Evolutionary conservation across 176 grass and related monocot species (phyloP).

Genomic region (Triticum monococcum): DNA sequence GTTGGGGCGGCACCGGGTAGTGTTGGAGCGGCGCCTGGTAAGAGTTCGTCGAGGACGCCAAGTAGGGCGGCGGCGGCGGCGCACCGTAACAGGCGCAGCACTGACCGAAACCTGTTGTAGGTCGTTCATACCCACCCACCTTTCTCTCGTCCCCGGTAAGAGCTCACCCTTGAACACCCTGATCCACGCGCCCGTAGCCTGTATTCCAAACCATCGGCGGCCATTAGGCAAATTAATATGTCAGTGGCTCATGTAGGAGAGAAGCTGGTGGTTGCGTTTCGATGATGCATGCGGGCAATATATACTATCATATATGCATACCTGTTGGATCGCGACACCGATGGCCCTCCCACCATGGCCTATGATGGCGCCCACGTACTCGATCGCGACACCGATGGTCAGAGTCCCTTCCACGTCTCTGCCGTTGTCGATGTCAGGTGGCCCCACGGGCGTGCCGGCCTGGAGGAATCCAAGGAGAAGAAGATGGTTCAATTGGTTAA

Average conservation of each 20-base stretch:
- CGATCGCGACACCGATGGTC: constrained; percentile 75
- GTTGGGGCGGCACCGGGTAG: no score
- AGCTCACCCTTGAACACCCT: constrained; percentile 91
- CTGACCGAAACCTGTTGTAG: no score
- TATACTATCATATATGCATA: neutral
- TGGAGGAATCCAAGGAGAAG: constrained; percentile 7
- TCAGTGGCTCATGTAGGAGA: no score
- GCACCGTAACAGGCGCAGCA: no score
- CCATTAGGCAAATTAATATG: neutral
- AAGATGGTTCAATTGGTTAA: neutral
- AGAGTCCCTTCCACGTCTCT: constrained; percentile 47
- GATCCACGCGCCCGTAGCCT: constrained; percentile 91
- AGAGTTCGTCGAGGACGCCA: no score
- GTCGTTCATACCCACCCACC: neutral
- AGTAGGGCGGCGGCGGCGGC: no score
- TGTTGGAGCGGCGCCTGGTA: no score
- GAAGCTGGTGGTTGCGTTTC: no score
- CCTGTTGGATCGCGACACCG: constrained; percentile 94
- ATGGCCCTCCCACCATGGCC: constrained; percentile 83
- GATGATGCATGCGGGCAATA: no score
- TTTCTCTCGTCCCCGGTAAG: constrained; percentile 62
- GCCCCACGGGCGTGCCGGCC: constrained; percentile 44
- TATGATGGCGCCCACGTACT: constrained; percentile 87
- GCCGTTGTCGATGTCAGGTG: constrained; percentile 33
- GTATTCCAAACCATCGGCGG: constrained; percentile 19